These are phyloP conservation scores for Xylaria arbuscula DNA, from an alignment of 2,329 filamentous ascomycete species.

Conservation along the genomic window DNA sequence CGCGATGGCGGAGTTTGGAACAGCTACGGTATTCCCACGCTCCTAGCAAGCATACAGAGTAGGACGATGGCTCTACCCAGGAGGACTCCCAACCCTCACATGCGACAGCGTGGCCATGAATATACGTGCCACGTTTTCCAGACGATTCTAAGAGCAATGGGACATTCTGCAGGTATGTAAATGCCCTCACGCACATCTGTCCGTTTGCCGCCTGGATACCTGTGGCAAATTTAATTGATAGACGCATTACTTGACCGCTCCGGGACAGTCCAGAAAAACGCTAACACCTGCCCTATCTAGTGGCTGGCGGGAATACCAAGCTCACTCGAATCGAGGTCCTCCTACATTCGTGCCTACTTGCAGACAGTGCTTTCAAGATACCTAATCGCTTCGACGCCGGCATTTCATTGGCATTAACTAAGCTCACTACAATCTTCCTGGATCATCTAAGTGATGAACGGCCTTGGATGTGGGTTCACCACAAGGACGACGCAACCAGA, in stretches of 20 bases:
- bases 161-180: slow-evolving; percentile 46
- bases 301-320: slow-evolving; percentile 17
- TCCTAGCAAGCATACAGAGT: background rate
- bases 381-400: slow-evolving; percentile 53
- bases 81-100: no score
- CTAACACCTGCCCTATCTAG: slow-evolving; percentile 20
- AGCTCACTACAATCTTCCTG: slow-evolving; percentile 61
- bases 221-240: background rate
- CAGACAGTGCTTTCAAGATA: slow-evolving; percentile 60
- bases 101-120: background rate
- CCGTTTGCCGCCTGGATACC: background rate
- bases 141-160: slow-evolving; percentile 57
- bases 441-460: slow-evolving; percentile 40
- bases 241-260: background rate
- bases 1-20: slow-evolving; percentile 64
- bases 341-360: slow-evolving; percentile 51
- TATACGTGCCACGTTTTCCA: slow-evolving; percentile 52
- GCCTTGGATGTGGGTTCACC: background rate
- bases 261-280: background rate
- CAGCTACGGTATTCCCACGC: slow-evolving; percentile 61
- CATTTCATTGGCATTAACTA: slow-evolving; percentile 56
- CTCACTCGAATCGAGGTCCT: slow-evolving; percentile 62
- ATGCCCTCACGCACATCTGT: slow-evolving; percentile 38
- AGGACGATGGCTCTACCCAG: background rate
- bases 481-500: background rate